A percentile compares a stretch with the other conserved stretches of the same genome.
phyloP scores from a whole-genome alignment of 1,284 basidiomycete genomes.

The Porogramme epimiltina region DNA sequence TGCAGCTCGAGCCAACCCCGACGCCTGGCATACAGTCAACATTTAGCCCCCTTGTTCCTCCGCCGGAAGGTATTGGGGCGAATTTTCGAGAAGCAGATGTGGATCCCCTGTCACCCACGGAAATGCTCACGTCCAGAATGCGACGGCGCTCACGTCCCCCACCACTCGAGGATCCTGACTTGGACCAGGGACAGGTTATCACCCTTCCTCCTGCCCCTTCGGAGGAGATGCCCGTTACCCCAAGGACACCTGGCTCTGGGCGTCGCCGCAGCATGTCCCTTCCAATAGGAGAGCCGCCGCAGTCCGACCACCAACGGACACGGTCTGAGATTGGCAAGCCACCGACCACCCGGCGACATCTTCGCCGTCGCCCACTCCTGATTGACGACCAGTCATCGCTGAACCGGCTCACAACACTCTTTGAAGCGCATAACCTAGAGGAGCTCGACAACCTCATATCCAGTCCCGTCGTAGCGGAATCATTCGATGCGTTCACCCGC shows the following conservation, averaged over 20 bases:
- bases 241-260: constrained; percentile 13
- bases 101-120: constrained; percentile 18
- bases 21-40: constrained; percentile 1
- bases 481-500: constrained; percentile 23
- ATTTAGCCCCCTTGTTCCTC: constrained; percentile 26
- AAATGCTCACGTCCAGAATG: background rate
- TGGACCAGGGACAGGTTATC: constrained; percentile 10
- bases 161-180: constrained; percentile 28
- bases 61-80: constrained; percentile 26
- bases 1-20: constrained; percentile 13
- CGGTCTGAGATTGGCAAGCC: constrained; percentile 19
- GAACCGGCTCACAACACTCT: constrained; percentile 40
- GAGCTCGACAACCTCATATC: constrained; percentile 36
- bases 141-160: constrained; percentile 19
- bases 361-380: constrained; percentile 39
- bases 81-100: constrained; percentile 15
- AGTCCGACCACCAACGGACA: constrained; percentile 18
- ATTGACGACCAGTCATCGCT: constrained; percentile 44
- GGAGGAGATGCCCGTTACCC: constrained; percentile 15
- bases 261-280: constrained; percentile 20
- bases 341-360: constrained; percentile 23
- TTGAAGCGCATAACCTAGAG: constrained; percentile 39
- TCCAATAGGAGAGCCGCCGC: constrained; percentile 11
- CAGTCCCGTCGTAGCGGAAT: constrained; percentile 33
- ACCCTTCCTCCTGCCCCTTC: constrained; percentile 16